Evolutionary conservation across 441 rosid genomes (phyloP).

Genomic region (Populus hybrid): DNA sequence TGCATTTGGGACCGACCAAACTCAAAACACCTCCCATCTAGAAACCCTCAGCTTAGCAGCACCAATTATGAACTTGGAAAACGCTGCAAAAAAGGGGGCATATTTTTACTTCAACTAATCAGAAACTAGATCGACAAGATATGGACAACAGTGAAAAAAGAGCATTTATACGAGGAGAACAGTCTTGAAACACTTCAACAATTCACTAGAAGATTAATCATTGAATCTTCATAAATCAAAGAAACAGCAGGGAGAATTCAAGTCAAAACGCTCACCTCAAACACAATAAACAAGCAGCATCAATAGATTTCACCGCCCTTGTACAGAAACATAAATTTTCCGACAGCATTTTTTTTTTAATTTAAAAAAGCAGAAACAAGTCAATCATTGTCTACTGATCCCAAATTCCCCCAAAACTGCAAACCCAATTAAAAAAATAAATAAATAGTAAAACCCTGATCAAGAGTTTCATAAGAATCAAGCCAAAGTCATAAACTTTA

Average conservation of each 20-base stretch:
- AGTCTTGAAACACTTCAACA: neutral
- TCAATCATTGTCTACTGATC: neutral
- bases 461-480: too few relatives aligned
- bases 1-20: constrained; percentile 30
- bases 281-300: neutral
- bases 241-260: neutral
- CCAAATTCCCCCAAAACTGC: neutral
- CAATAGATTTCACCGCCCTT: too few relatives aligned
- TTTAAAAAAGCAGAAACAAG: neutral
- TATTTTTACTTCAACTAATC: constrained; percentile 4
- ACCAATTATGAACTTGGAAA: neutral
- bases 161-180: neutral
- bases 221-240: neutral
- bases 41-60: constrained; percentile 8
- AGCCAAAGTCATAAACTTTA: too few relatives aligned
- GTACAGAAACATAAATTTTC: too few relatives aligned
- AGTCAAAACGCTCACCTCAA: neutral
- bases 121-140: neutral
- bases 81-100: constrained; percentile 8
- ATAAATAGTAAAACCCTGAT: too few relatives aligned
- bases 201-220: neutral
- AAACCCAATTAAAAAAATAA: too few relatives aligned
- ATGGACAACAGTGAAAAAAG: neutral
- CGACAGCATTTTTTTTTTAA: too few relatives aligned
- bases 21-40: constrained; percentile 44